Conservation (phyloP, 148 eudicot genomes). For the Chenopodium formosanum region DNA sequence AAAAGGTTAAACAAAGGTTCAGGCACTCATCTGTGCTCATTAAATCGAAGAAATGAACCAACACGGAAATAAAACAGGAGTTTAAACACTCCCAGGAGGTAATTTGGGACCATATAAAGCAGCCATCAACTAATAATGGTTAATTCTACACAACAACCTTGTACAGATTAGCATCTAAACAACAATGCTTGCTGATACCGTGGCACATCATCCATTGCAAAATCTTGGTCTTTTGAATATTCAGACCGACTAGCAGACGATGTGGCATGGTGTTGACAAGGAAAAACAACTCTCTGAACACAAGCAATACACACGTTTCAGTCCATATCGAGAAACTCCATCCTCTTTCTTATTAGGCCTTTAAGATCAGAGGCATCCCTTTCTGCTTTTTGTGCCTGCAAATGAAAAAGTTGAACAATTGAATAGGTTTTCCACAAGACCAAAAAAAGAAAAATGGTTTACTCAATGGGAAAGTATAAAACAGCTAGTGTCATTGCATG, state of each 20-base stretch:
- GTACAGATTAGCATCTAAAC: conserved; percentile 16
- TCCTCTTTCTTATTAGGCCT: conserved; percentile 91
- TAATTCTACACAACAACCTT: conserved; percentile 14
- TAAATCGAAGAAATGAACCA: background rate
- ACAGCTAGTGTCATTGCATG: background rate
- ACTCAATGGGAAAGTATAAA: background rate
- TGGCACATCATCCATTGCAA: conserved; percentile 6
- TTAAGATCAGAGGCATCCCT: conserved; percentile 91
- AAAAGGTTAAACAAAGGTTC: too few species aligned
- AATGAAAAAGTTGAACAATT: background rate
- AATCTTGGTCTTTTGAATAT: background rate
- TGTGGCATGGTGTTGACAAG: conserved; percentile 1
- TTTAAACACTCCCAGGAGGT: background rate
- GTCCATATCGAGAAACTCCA: conserved; percentile 97
- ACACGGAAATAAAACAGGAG: background rate
- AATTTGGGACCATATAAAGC: conserved; percentile 3
- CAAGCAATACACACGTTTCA: conserved; percentile 26
- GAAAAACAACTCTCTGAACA: background rate
- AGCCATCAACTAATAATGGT: conserved; percentile 6
- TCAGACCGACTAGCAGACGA: conserved; percentile 9
- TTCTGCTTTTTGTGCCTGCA: conserved; percentile 94
- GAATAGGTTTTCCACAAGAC: background rate
- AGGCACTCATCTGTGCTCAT: background rate
- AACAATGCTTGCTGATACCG: conserved; percentile 2
- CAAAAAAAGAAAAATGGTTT: background rate